phyloP scores from a whole-genome alignment of 352 stramenopile species.

The Blastocystis sp. region DNA sequence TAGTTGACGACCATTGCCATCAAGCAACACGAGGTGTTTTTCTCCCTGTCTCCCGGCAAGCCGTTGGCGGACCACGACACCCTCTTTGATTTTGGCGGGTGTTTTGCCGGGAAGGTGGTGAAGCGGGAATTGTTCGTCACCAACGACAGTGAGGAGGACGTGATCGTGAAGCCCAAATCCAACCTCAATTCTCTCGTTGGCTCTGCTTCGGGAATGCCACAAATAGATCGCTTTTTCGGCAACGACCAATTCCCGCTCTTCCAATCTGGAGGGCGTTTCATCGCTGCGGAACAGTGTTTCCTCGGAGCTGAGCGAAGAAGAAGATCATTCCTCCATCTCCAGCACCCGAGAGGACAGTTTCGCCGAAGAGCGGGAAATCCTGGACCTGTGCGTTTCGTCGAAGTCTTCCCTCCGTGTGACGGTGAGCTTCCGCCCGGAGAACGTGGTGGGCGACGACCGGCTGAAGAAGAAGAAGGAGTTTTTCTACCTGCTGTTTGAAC shows the following conservation, averaged over 20 bases:
- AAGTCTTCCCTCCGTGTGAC: slow-evolving; percentile 51
- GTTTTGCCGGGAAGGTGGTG: slow-evolving; percentile 13
- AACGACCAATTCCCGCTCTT: not conserved
- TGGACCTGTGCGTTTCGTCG: not conserved
- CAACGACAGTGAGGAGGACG: slow-evolving; percentile 53
- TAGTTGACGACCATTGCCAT: slow-evolving; percentile 57
- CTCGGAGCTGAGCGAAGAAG: not conserved
- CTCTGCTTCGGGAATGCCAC: not conserved
- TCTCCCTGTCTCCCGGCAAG: slow-evolving; percentile 21
- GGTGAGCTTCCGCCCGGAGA: slow-evolving; percentile 18
- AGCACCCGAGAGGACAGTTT: not conserved
- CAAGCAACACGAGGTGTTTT: slow-evolving; percentile 61
- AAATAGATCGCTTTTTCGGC: slow-evolving; percentile 41
- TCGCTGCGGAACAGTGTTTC: not conserved
- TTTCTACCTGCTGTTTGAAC: slow-evolving; percentile 57
- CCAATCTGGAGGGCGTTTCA: not conserved
- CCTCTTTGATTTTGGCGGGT: slow-evolving; percentile 59
- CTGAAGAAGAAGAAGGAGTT: not conserved
- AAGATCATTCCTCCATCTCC: not conserved
- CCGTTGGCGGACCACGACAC: slow-evolving; percentile 8
- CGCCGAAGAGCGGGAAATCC: slow-evolving; percentile 13
- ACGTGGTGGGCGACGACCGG: not conserved
- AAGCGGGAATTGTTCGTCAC: slow-evolving; percentile 52
- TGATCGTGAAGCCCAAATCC: slow-evolving; percentile 3
- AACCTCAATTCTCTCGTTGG: not conserved